Percentiles rank a stretch among this genome's conserved stretches.
These are phyloP conservation scores for Kernera saxatilis DNA, from an alignment of 345 rosid genomes.

Conservation along the genomic window DNA sequence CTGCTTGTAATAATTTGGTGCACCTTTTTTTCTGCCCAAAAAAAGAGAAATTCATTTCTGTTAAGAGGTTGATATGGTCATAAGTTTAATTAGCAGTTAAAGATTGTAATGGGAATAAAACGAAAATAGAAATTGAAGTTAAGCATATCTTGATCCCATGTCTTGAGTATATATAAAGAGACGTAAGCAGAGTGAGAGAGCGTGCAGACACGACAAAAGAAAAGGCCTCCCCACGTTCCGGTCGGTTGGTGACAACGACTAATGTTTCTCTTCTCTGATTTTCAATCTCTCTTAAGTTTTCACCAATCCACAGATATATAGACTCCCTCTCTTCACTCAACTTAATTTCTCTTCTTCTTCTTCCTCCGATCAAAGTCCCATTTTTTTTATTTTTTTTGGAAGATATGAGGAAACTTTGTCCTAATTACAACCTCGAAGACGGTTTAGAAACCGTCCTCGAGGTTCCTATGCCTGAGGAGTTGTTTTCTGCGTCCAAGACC, in stretches of 20 bases:
- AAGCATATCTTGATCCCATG: slow-evolving; percentile 25
- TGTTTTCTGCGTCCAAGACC: slow-evolving; percentile 42
- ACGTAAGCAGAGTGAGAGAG: slow-evolving; percentile 32
- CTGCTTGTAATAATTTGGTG: background rate
- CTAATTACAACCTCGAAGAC: slow-evolving; percentile 75
- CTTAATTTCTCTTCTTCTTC: background rate
- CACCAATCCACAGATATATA: slow-evolving; percentile 23
- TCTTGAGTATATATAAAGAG: slow-evolving; percentile 1
- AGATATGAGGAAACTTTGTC: slow-evolving; percentile 89
- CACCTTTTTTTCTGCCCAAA: background rate
- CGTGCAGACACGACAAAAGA: slow-evolving; percentile 83
- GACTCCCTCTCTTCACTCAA: slow-evolving; percentile 21
- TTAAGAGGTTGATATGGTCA: slow-evolving; percentile 15
- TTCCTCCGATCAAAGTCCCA: background rate
- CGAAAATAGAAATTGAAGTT: background rate
- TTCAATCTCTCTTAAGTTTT: slow-evolving; percentile 22
- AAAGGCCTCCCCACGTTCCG: slow-evolving; percentile 59
- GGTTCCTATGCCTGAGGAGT: slow-evolving; percentile 93
- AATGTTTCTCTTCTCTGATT: slow-evolving; percentile 5
- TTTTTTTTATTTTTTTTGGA: background rate
- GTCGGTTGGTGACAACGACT: slow-evolving; percentile 61
- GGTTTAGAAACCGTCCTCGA: slow-evolving; percentile 95
- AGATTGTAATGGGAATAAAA: background rate
- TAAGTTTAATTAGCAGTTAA: background rate
- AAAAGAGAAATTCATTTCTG: background rate